A percentile compares a stretch with the other conserved stretches of the same genome.
Evolutionary conservation across 345 rosid genomes (phyloP).

Genomic region (Pugionium cornutum): DNA sequence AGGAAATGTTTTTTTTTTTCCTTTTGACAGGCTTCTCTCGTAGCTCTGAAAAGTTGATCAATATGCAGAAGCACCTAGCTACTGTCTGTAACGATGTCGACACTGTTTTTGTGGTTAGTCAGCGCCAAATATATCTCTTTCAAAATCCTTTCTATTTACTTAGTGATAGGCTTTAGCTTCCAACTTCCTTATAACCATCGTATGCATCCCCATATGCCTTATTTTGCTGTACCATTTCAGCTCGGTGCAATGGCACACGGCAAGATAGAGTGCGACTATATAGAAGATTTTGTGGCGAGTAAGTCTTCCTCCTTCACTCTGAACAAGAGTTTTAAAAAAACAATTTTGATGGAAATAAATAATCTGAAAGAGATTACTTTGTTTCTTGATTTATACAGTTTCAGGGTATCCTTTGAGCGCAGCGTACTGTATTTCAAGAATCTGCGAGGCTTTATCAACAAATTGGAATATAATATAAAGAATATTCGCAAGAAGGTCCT

Average conservation of each 20-base stretch:
- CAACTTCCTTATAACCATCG: not conserved
- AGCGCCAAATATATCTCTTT: conserved; percentile 1
- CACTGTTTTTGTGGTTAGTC: conserved; percentile 87
- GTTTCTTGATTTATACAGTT: conserved; percentile 48
- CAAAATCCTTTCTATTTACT: too few relatives aligned
- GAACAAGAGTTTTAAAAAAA: not conserved
- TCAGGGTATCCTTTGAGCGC: conserved; percentile 88
- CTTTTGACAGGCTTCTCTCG: conserved; percentile 64
- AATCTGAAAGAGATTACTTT: conserved; percentile 10
- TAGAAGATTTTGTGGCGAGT: conserved; percentile 69
- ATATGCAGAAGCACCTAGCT: conserved; percentile 60
- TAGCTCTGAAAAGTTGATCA: conserved; percentile 71
- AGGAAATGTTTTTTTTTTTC: conserved; percentile 6
- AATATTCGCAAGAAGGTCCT: conserved; percentile 1
- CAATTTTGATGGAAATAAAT: not conserved
- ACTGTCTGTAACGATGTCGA: conserved; percentile 52
- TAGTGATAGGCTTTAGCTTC: not conserved
- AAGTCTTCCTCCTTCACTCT: conserved; percentile 31
- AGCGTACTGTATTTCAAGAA: conserved; percentile 75
- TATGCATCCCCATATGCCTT: not conserved
- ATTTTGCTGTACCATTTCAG: conserved; percentile 37
- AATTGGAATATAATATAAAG: conserved; percentile 50
- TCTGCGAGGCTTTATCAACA: conserved; percentile 66
- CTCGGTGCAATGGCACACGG: conserved; percentile 96
- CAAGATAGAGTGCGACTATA: conserved; percentile 57